Evolutionary conservation across 768 basidiomycete species (phyloP), one percentile per base, ranked within the genome.

Genomic region (Grammothele lineata): DNA sequence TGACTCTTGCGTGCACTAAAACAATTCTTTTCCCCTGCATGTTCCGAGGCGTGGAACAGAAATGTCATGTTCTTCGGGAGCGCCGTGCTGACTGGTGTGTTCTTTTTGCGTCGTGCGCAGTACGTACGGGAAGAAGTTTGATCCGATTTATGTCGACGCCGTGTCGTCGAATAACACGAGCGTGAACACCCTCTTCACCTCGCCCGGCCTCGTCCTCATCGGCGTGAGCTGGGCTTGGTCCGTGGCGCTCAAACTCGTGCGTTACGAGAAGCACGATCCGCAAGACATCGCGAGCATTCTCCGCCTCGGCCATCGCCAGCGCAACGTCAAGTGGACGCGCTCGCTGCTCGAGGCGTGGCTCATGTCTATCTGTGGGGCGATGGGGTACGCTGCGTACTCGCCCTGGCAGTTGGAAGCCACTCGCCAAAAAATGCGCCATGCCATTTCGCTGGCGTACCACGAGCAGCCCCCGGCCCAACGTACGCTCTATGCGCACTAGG

Each of bases 181-280:
- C 3, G 63, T 71, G 48, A 79, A 79, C 61, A 83, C 81, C 1
- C 68, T 87, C 12, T 88, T 74, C 64, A 64, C 66, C 1, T 76
- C 78, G 1, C 64, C 65, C 0, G 83, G 85, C 37, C 65, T 71
- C 12, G 59, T 68, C 39, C 71, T 88, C 41, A 64, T 86, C 57
- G 79, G 76, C 50, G 83, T 87, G 2, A 77, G 81, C 22, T 85
- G 84, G 48, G 77, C 78, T 50, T 87, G 85, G 85, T 76, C 78
- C 1, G 76, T 87, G 34, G 80, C 84, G 3, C 75, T 87, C 55
- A 87, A 87, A 60, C 71, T 87, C 10, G 82, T 83, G 17, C 72
- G 85, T 5, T 87, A 83, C 60, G 66, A 72, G 32, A 76, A 77
- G 43, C 72, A 75, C 50, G 85, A 87, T 61, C 76, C 81, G 1